Conservation (phyloP, 75 land plant genomes). For the Picea sitchensis region DNA sequence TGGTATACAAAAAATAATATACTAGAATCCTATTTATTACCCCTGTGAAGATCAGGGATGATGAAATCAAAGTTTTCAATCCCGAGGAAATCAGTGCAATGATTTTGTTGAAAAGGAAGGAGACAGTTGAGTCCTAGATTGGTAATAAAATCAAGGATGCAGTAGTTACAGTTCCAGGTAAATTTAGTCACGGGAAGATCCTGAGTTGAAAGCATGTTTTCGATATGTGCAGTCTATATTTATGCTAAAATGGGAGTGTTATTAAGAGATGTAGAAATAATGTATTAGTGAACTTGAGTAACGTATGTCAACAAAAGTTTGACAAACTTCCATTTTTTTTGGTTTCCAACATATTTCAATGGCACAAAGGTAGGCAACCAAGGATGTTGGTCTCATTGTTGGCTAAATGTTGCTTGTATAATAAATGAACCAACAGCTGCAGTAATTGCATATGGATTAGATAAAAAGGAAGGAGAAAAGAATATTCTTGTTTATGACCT, state of each 20-base stretch:
- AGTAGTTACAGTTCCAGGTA: constrained; percentile 33
- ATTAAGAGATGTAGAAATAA: too few relatives aligned
- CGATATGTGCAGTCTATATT: too few relatives aligned
- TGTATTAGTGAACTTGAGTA: too few relatives aligned
- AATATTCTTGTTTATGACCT: constrained; percentile 64
- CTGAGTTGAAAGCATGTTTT: too few relatives aligned
- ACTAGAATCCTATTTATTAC: too few relatives aligned
- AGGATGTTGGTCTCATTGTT: background rate
- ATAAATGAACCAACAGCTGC: constrained; percentile 72
- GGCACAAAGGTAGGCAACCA: constrained; percentile 52
- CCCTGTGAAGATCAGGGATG: constrained; percentile 49
- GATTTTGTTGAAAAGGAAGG: too few relatives aligned
- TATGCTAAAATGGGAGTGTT: too few relatives aligned
- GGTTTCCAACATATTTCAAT: constrained; percentile 21
- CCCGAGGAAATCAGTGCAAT: too few relatives aligned
- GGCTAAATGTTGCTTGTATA: constrained; percentile 50
- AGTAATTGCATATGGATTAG: constrained; percentile 53
- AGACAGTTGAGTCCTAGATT: constrained; percentile 37
- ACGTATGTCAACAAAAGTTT: too few relatives aligned
- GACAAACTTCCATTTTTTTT: too few relatives aligned
- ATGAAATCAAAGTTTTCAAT: too few relatives aligned
- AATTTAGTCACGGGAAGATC: background rate
- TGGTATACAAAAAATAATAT: too few relatives aligned
- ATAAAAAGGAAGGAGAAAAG: constrained; percentile 39
- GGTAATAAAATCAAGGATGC: constrained; percentile 37